These are phyloP conservation scores for Rachicladosporium sp. DNA, from an alignment of 2,329 filamentous ascomycete species.

Conservation along the genomic window DNA sequence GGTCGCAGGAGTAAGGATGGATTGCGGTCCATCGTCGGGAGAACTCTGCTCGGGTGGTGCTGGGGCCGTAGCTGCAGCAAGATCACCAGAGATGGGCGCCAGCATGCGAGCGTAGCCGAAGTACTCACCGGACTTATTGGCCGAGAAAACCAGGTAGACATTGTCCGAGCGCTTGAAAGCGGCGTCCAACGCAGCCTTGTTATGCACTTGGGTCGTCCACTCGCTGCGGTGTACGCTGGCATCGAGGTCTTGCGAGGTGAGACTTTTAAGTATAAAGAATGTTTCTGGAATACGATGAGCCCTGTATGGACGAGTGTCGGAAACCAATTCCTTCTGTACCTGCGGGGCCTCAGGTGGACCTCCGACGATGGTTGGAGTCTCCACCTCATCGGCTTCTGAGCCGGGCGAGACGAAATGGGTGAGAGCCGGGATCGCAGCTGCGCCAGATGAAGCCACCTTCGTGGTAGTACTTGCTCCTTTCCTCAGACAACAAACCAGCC, in stretches of 20 bases:
- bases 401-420: constrained; percentile 88
- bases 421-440: too few species aligned
- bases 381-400: too few species aligned
- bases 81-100: constrained; percentile 59
- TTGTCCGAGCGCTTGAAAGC: constrained; percentile 73
- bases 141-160: constrained; percentile 88
- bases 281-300: too few species aligned
- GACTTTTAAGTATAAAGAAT: too few species aligned
- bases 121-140: too few species aligned
- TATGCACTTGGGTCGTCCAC: constrained; percentile 92
- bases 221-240: constrained; percentile 72
- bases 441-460: too few species aligned
- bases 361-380: too few species aligned
- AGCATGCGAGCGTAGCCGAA: constrained; percentile 90
- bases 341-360: too few species aligned
- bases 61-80: too few species aligned
- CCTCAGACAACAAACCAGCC: constrained; percentile 73
- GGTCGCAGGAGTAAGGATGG: constrained; percentile 67
- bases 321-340: too few species aligned
- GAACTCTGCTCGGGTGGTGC: too few species aligned
- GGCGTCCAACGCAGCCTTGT: constrained; percentile 69
- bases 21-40: constrained; percentile 47
- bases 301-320: too few species aligned
- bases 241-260: constrained; percentile 84
- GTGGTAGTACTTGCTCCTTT: constrained; percentile 30